These are phyloP conservation scores for Citrus mangshanensis DNA, from an alignment of 345 rosid species.

Conservation along the genomic window DNA sequence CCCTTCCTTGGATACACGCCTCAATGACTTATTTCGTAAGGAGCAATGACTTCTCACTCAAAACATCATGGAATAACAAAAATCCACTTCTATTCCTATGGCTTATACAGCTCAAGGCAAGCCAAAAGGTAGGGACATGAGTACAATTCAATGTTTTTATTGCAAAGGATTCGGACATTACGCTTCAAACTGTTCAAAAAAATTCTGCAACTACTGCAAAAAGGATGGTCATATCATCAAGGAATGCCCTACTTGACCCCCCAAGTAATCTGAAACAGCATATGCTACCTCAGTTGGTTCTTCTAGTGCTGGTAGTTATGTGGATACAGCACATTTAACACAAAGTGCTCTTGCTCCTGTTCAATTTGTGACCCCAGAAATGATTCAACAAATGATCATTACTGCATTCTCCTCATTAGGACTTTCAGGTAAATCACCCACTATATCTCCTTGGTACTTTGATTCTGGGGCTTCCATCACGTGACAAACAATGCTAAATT, in stretches of 20 bases:
- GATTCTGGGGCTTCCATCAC: background rate
- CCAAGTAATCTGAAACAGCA: background rate
- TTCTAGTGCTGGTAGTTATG: background rate
- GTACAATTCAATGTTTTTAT: background rate
- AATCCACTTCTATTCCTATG: too few species aligned
- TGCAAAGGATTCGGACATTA: background rate
- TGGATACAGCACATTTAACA: too few species aligned
- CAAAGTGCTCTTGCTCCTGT: background rate
- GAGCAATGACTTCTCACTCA: background rate
- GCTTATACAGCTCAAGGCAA: background rate
- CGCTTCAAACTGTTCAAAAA: background rate
- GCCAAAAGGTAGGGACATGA: background rate
- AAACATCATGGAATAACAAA: too few species aligned
- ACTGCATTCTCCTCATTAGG: background rate
- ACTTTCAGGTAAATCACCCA: background rate
- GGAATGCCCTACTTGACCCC: background rate
- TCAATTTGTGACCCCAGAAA: background rate
- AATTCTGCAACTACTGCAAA: background rate
- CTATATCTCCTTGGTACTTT: background rate
- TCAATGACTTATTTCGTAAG: background rate
- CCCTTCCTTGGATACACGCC: background rate
- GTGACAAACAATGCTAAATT: background rate
- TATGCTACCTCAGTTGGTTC: background rate
- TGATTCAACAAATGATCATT: constrained; percentile 18
- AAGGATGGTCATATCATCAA: background rate